A percentile compares a stretch with the other conserved stretches of the same genome.
phyloP scores from a whole-genome alignment of 768 basidiomycete genomes.

The Trametes meyenii region DNA sequence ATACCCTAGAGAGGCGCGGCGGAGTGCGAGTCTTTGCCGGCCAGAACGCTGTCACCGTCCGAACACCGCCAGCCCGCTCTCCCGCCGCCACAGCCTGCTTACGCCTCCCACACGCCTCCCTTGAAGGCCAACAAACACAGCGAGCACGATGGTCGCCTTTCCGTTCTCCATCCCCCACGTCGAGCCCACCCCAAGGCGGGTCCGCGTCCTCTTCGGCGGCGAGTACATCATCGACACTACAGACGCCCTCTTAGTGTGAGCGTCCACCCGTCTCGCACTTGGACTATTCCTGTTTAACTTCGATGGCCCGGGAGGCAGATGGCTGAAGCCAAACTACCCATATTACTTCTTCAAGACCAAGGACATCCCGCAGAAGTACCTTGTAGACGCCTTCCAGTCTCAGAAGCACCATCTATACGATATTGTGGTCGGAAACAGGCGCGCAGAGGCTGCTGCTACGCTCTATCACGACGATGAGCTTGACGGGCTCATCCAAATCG shows the following conservation, averaged over 20 bases:
- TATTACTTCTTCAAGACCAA: conserved; percentile 53
- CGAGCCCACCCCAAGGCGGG: conserved; percentile 51
- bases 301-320: conserved; percentile 38
- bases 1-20: too few species aligned
- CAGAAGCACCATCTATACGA: conserved; percentile 45
- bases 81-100: neutral
- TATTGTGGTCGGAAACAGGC: conserved; percentile 45
- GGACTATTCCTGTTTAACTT: neutral
- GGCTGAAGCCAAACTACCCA: conserved; percentile 59
- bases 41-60: neutral
- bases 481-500: conserved; percentile 50
- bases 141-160: conserved; percentile 16
- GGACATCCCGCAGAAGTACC: conserved; percentile 48
- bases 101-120: conserved; percentile 1
- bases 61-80: conserved; percentile 9
- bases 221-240: conserved; percentile 56
- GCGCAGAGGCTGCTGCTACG: conserved; percentile 44
- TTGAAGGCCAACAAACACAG: neutral
- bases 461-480: conserved; percentile 42
- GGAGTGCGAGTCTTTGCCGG: too few species aligned
- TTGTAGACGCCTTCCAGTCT: conserved; percentile 34
- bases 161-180: conserved; percentile 48
- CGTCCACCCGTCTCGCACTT: conserved; percentile 1
- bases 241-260: conserved; percentile 64
- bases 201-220: conserved; percentile 56